These are phyloP conservation scores for Teratosphaeriaceae sp. DNA, from an alignment of 2,329 filamentous ascomycete genomes.

Conservation along the genomic window DNA sequence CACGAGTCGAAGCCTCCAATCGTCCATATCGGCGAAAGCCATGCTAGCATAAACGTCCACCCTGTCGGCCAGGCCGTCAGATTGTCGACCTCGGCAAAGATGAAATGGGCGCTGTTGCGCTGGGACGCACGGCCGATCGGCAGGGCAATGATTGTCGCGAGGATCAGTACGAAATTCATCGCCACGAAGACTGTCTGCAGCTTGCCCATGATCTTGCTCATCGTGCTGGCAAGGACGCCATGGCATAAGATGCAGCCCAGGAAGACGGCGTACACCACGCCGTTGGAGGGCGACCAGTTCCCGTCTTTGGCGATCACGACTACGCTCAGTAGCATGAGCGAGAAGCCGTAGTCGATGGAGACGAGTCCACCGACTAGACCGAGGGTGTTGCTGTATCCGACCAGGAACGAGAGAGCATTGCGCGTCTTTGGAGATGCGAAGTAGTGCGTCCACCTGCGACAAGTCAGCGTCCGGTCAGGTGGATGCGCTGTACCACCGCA, in stretches of 20 bases:
- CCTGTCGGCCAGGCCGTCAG: conserved; percentile 46
- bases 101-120: conserved; percentile 42
- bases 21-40: conserved; percentile 58
- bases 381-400: conserved; percentile 56
- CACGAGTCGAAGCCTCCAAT: conserved; percentile 52
- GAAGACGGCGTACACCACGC: conserved; percentile 53
- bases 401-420: conserved; percentile 53
- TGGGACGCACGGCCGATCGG: conserved; percentile 38
- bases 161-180: conserved; percentile 49
- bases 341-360: conserved; percentile 54
- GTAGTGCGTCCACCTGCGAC: conserved; percentile 55
- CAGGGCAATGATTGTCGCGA: conserved; percentile 51
- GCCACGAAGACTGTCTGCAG: conserved; percentile 51
- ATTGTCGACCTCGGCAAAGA: conserved; percentile 53
- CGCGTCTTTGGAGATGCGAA: conserved; percentile 49
- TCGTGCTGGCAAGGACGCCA: conserved; percentile 46
- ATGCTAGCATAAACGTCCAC: conserved; percentile 51
- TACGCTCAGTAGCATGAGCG: conserved; percentile 53
- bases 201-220: conserved; percentile 52
- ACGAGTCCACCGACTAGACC: conserved; percentile 56
- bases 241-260: conserved; percentile 48
- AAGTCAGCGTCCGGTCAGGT: too few species aligned
- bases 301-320: conserved; percentile 53
- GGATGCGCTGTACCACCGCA: too few species aligned
- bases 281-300: conserved; percentile 49